Conservation (phyloP, 2,329 filamentous ascomycete species). For the Venturia nashicola region DNA sequence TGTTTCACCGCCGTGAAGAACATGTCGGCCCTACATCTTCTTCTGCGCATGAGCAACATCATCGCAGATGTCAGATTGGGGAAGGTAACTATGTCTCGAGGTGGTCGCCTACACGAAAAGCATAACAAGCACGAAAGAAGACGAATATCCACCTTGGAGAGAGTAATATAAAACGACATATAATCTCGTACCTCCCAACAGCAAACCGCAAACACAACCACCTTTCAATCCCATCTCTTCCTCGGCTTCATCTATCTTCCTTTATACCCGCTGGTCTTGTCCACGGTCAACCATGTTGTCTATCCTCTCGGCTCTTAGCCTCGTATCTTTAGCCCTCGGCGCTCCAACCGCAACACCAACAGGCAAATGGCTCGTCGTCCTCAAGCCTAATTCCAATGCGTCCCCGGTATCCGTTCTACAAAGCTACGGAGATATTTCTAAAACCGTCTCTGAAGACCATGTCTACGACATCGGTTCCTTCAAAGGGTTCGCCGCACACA, state of each 20-base stretch:
- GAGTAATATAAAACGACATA: neutral
- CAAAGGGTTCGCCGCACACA: constrained; percentile 8
- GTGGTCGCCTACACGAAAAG: neutral
- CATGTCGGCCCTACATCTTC: neutral
- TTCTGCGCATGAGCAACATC: neutral
- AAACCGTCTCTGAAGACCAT: neutral
- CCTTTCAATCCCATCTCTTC: neutral
- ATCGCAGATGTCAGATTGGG: neutral
- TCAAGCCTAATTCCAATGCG: constrained; percentile 4
- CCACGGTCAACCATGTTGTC: neutral
- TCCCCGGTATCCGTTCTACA: neutral
- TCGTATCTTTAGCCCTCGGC: neutral
- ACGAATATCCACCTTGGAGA: neutral
- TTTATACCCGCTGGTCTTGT: neutral
- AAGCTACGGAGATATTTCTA: neutral
- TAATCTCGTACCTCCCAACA: neutral
- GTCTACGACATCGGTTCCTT: constrained; percentile 7
- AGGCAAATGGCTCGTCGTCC: constrained; percentile 12
- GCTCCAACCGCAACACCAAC: constrained; percentile 9
- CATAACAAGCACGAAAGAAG: neutral
- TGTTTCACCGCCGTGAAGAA: neutral
- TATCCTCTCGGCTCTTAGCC: neutral
- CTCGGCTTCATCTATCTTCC: neutral
- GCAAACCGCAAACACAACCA: neutral
- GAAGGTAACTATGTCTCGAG: neutral